These are phyloP conservation scores for Suillus brevipes DNA, from an alignment of 768 basidiomycete genomes.

Conservation along the genomic window DNA sequence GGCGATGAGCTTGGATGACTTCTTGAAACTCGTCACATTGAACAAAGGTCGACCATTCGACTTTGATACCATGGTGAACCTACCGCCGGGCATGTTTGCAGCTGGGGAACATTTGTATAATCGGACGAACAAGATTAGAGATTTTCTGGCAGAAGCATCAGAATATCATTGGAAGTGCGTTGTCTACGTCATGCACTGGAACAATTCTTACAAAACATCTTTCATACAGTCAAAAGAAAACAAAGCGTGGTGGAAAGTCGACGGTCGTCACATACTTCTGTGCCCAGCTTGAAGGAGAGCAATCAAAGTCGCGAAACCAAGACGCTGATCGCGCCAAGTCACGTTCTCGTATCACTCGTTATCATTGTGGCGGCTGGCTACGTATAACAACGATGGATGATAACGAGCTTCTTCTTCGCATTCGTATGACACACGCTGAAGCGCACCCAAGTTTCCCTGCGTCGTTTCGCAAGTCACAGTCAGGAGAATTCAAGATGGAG, in stretches of 20 bases:
- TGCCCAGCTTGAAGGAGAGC: slow-evolving; percentile 35
- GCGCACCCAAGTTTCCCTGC: slow-evolving; percentile 34
- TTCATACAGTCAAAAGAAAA: slow-evolving; percentile 32
- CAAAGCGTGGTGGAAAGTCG: slow-evolving; percentile 35
- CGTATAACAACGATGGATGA: slow-evolving; percentile 39
- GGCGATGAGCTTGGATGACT: slow-evolving; percentile 35
- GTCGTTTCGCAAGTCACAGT: slow-evolving; percentile 33
- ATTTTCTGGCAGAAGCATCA: slow-evolving; percentile 34
- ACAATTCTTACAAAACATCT: not conserved
- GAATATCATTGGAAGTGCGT: slow-evolving; percentile 39
- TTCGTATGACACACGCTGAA: slow-evolving; percentile 37
- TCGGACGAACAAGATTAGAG: slow-evolving; percentile 36
- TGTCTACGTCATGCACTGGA: not conserved
- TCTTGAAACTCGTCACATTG: slow-evolving; percentile 32
- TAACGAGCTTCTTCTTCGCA: slow-evolving; percentile 34
- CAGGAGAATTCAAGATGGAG: slow-evolving; percentile 35
- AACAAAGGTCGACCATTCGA: slow-evolving; percentile 34
- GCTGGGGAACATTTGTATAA: slow-evolving; percentile 36
- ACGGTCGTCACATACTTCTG: slow-evolving; percentile 38
- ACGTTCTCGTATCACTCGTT: slow-evolving; percentile 34
- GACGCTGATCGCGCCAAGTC: slow-evolving; percentile 34
- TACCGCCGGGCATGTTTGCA: slow-evolving; percentile 31
- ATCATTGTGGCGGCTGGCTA: slow-evolving; percentile 36
- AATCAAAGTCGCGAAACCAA: slow-evolving; percentile 35
- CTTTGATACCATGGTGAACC: slow-evolving; percentile 37